Conservation (phyloP, 1,284 basidiomycete genomes). For the Golubevia sp. region DNA sequence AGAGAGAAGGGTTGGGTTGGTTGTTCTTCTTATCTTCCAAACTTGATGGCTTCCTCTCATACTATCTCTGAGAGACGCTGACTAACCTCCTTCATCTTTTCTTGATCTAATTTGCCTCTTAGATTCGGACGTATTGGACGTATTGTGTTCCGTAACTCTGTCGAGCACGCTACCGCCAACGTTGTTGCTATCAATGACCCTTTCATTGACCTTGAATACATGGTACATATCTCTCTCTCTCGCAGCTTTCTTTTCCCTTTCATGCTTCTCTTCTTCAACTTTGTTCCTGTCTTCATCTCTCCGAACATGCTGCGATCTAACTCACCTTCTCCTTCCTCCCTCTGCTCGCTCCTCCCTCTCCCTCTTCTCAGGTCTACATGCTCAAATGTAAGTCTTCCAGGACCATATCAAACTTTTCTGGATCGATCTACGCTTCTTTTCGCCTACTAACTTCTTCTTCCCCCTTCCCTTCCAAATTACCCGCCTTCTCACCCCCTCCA, state of each 20-base stretch:
- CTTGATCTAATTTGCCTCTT: no score
- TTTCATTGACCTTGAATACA: conserved; percentile 94
- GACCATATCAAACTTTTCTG: background rate
- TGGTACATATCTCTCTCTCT: conserved; percentile 70
- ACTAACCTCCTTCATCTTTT: background rate
- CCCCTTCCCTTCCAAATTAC: background rate
- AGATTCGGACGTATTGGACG: conserved; percentile 98
- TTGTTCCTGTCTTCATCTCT: background rate
- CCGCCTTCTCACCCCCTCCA: background rate
- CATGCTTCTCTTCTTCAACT: background rate
- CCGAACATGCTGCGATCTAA: conserved; percentile 45
- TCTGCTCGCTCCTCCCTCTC: conserved; percentile 1
- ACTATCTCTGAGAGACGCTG: background rate
- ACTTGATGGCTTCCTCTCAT: background rate
- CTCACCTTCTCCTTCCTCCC: conserved; percentile 1
- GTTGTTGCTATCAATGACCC: conserved; percentile 67
- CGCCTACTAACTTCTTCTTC: background rate
- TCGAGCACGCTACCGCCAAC: conserved; percentile 21
- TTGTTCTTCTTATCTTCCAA: background rate
- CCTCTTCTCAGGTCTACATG: conserved; percentile 80
- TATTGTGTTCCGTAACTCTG: conserved; percentile 87
- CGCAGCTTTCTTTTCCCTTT: background rate
- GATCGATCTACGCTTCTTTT: background rate
- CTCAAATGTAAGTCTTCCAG: conserved; percentile 74
- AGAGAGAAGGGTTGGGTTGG: no score